Evolutionary conservation across 2,329 filamentous ascomycete genomes (phyloP), one percentile per base, ranked within the genome.

Genomic region (Xylaria sp.): DNA sequence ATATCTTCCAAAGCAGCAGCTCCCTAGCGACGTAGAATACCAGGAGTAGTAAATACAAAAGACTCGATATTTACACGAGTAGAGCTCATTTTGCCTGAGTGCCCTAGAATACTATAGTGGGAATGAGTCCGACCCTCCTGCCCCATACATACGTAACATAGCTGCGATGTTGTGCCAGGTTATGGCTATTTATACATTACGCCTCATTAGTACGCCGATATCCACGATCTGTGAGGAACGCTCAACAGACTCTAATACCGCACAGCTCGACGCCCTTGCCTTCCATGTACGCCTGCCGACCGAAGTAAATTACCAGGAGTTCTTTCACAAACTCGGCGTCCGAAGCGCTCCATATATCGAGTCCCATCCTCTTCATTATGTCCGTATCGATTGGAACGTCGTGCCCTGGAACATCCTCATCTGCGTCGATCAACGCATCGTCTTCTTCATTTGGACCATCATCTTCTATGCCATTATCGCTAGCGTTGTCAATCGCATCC

Each of bases 201-300:
- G 17, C 19, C 23, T 58, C 35, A 38, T 25, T 21, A 21, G 46
- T 38, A 40, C 31, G 31, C 29, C 31, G 33, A 47, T 9, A 17
- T 15, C 29, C n/a, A 43, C 41, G 33, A 48, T 21, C 13, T 17
- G n/a, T 25, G 23, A 31, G n/a, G 17, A n/a, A n/a, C 5, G 25
- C 37, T 77, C 71, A 90, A 71, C 89, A 92, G 31, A 93, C 85
- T 71, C 85, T 80, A 53, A 93, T 78, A 4, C 90, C 90, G 69
- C 90, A 92, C n/a, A 91, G 85, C 71, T 91, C 87, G 2, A 93
- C 80, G n/a, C 85, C 85, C 71, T 87, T 87, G 35, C 86, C 85
- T 72, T 91, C 85, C 19, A 92, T 84, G 66, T 82, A 81, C 9
- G 87, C 87, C 47, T 80, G 75, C 15, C 88, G 79, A 29, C 80